These are phyloP conservation scores for Casuarina equisetifolia DNA, from an alignment of 306 rosid species.

Conservation along the genomic window DNA sequence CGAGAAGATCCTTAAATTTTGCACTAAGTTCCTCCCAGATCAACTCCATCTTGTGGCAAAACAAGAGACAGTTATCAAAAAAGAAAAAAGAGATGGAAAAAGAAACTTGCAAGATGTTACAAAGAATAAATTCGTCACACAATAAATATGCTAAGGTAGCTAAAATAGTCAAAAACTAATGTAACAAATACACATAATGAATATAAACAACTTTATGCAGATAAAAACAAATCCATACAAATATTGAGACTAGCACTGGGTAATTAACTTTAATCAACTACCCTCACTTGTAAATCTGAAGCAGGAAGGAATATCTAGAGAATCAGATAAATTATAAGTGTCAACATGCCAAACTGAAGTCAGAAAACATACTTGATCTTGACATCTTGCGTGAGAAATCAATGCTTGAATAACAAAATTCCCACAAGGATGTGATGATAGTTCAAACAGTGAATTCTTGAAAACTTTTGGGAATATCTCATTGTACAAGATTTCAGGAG, in stretches of 20 bases:
- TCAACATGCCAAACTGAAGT: constrained; percentile 7
- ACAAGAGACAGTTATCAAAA: constrained; percentile 3
- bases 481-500: constrained; percentile 71
- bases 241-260: not conserved
- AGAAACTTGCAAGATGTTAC: not conserved
- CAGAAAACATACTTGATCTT: constrained; percentile 54
- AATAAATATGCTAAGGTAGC: constrained; percentile 23
- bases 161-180: not conserved
- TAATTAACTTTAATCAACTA: constrained; percentile 8
- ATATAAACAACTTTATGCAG: constrained; percentile 3
- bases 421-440: constrained; percentile 83
- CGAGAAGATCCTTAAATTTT: constrained; percentile 63
- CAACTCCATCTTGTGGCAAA: constrained; percentile 64
- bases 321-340: constrained; percentile 13
- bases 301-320: constrained; percentile 16
- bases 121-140: constrained; percentile 12
- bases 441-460: constrained; percentile 65
- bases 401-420: constrained; percentile 91
- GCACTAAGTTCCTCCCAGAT: constrained; percentile 85
- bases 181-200: constrained; percentile 3
- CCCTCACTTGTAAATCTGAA: not conserved
- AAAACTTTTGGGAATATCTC: constrained; percentile 66
- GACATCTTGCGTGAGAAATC: constrained; percentile 58
- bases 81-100: constrained; percentile 8
- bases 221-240: not conserved